Percentiles rank a stretch among this genome's conserved stretches.
Evolutionary conservation across 2,329 filamentous ascomycete genomes (phyloP).

Genomic region (Immersiporthe knoxdaviesiana): DNA sequence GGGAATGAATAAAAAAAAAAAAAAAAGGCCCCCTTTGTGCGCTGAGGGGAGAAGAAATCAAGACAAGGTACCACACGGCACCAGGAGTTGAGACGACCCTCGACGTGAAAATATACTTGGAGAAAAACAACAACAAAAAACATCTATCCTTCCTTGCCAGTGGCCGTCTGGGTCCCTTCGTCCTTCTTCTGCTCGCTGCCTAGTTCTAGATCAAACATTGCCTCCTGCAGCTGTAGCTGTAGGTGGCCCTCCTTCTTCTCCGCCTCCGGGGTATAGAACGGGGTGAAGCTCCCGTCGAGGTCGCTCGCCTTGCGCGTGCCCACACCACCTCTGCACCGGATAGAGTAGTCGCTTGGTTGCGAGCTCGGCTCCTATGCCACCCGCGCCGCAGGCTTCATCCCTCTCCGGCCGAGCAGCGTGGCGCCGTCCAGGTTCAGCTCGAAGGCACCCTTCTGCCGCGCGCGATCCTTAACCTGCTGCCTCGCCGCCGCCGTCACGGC

Average conservation of each 20-base stretch:
- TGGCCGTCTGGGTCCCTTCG: not conserved
- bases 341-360: slow-evolving; percentile 9
- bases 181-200: not conserved
- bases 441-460: slow-evolving; percentile 78
- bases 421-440: slow-evolving; percentile 91
- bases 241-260: not conserved
- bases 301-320: not conserved
- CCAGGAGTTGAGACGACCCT: not conserved
- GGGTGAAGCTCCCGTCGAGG: not conserved
- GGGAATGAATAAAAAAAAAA: not conserved
- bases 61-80: not conserved
- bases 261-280: not conserved
- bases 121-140: not conserved
- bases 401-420: slow-evolving; percentile 77
- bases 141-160: not conserved
- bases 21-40: not conserved
- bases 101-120: not conserved
- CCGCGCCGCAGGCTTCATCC: slow-evolving; percentile 51
- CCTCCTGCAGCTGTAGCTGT: not conserved
- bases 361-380: slow-evolving; percentile 38
- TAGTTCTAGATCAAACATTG: not conserved
- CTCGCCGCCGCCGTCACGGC: slow-evolving; percentile 82
- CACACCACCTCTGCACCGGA: not conserved
- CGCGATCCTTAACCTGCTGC: slow-evolving; percentile 71
- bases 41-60: not conserved